Evolutionary conservation across 1,284 basidiomycete species (phyloP), one percentile per base, ranked within the genome.

Genomic region (Coniferiporia weirii): DNA sequence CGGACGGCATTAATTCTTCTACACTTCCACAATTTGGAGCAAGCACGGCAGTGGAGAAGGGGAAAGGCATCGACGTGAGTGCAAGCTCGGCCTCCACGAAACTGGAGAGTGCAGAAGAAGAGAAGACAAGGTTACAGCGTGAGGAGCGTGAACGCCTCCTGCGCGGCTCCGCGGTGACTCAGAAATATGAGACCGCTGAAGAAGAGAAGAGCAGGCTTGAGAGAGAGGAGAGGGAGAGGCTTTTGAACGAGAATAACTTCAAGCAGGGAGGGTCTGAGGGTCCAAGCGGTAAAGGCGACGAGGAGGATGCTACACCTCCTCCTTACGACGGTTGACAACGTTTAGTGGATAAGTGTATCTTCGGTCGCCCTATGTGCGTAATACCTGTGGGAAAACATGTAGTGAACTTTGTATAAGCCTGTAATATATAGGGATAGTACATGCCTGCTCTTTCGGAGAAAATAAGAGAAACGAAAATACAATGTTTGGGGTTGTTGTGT

Each of bases 171-270:
- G 44, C 59, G 17, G 44, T 56, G 22, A 44, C 66, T 43, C 65
- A 69, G 27, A 66, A 64, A 48, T 68, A 72, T 20, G 83, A 85
- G 67, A 75, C 73, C 61, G 82, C 85, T 0, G 84, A 82, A 61
- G 82, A 85, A 17, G 85, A 87, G 75, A 88, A 88, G 77, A 81
- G 76, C 71, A 73, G 87, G 36, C 68, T 87, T 40, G 83, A 87
- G 68, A 77, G 79, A 53, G 84, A 88, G 67, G 83, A 86, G 65
- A 75, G 82, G 56, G 86, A 86, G 64, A 75, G 76, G 9, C 64
- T 84, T 19, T 66, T 82, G 48, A 71, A 70, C 19, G 69, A 69
- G 4, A 40, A 9, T 6, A 17, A 40, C 46, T 46, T 53, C 60
- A 44, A 53, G 56, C 47, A 60, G 59, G 19, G 62, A 65, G 54